Base-by-base conservation (phyloP, 139 green algal species). In the Coelastrella sp. region DNA sequence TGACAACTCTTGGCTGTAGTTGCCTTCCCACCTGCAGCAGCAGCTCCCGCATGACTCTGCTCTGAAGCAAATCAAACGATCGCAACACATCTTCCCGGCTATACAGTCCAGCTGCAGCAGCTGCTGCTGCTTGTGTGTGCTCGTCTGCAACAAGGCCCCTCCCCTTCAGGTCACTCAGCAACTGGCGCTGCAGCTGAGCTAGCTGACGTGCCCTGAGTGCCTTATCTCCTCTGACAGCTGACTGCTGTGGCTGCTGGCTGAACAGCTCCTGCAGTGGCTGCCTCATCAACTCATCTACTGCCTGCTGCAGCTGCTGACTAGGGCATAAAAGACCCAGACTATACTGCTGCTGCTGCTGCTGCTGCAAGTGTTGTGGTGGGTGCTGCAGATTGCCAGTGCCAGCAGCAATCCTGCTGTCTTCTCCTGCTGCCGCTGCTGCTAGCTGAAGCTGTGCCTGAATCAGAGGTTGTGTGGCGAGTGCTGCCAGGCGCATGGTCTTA, bases 1-100 rank as follows among this genome's bases (percentile, higher is more conserved):
- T 14, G 15, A 72, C 63, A 72, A 72, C 63, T 3, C 63, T 22
- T 72, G 63, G 61, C 35, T 49, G 35, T 3, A 49, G 27, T 83
- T 24, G 49, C 49, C 15, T 49, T 6, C 9, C 8, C 57, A 27
- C 24, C 73, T 87, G 58, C 65, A 91, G 72, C 12, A 91, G 81
- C 24, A n/a, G 9, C 17, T 92, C 56, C 22, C 89, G 56, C 83
- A 89, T 72, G 20, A 87, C 59, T 17, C 58, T 22, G 57, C 80
- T 87, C 75, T 81, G 25, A n/a, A 92, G 72, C 25, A 72, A 17
- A 61, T 91, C 88, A n/a, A 91, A 79, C 7, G 88, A 80, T 8
- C 81, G 68, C 70, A 88, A 15, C 4, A 61, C 88, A 78, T 83
- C 88, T n/a, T 59, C 88, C 25, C 58, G 19, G 9, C 63, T 76